These are phyloP conservation scores for Pythium vanterpoolii DNA, from an alignment of 352 stramenopile species.

Conservation along the genomic window DNA sequence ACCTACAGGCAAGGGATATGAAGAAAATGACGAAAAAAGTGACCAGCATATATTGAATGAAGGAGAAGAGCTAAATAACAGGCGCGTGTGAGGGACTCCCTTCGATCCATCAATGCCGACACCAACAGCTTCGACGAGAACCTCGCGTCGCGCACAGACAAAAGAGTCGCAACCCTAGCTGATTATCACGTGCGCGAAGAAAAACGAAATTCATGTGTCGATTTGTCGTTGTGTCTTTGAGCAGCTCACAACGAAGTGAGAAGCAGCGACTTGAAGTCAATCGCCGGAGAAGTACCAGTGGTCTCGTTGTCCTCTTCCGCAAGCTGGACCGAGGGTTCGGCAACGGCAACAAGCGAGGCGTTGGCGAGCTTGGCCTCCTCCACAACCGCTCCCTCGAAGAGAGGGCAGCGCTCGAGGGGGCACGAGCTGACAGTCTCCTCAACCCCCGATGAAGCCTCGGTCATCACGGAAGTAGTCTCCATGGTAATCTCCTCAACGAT, in stretches of 20 bases:
- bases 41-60: slow-evolving; percentile 17
- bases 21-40: slow-evolving; percentile 6
- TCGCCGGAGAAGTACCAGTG: slow-evolving; percentile 7
- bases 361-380: slow-evolving; percentile 3
- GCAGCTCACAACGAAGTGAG: slow-evolving; percentile 11
- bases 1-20: too few species aligned
- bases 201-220: slow-evolving; percentile 14
- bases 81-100: slow-evolving; percentile 8
- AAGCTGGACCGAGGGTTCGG: not conserved
- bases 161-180: not conserved
- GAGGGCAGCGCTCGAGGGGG: not conserved
- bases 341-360: not conserved
- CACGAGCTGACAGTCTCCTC: slow-evolving; percentile 1
- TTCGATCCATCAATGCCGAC: slow-evolving; percentile 7
- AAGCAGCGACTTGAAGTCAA: slow-evolving; percentile 20
- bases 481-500: not conserved
- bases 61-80: slow-evolving; percentile 18
- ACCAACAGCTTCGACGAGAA: slow-evolving; percentile 5
- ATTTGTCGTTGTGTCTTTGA: not conserved
- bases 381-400: not conserved
- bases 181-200: not conserved
- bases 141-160: not conserved
- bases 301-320: not conserved
- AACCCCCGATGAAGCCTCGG: not conserved
- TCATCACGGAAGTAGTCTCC: not conserved